Conservation (phyloP, 2,329 filamentous ascomycete species). For the Fusarium longipes region DNA sequence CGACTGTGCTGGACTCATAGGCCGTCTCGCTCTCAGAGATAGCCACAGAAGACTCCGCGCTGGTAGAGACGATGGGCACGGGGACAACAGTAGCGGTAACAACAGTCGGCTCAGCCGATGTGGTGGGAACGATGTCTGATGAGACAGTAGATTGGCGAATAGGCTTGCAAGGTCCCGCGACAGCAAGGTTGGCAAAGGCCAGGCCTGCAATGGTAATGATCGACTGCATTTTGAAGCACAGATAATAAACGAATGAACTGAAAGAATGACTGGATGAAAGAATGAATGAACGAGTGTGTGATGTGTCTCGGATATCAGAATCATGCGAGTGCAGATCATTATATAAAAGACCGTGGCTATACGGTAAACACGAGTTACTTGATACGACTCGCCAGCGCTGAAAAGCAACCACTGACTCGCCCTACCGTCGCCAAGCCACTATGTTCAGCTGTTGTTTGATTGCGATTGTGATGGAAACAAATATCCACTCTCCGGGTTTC, state of each 20-base stretch:
- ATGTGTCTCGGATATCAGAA: background rate
- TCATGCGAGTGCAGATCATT: background rate
- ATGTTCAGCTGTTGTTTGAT: background rate
- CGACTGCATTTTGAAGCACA: conserved; percentile 1
- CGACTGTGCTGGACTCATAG: background rate
- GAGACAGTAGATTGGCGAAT: background rate
- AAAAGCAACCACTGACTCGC: background rate
- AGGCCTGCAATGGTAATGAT: conserved; percentile 13
- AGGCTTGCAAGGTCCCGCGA: conserved; percentile 9
- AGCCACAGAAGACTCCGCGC: background rate
- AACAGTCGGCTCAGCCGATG: background rate
- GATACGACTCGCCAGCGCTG: background rate
- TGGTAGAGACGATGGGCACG: background rate
- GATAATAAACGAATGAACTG: background rate
- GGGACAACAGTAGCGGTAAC: background rate
- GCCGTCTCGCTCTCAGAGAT: background rate
- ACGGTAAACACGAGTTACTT: background rate
- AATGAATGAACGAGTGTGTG: background rate
- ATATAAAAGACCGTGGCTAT: background rate
- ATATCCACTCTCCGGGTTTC: background rate
- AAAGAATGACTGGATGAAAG: conserved; percentile 6
- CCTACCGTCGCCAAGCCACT: background rate
- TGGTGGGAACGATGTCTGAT: background rate
- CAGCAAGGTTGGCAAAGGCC: conserved; percentile 13
- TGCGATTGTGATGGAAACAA: background rate